Evolutionary conservation across 2,329 filamentous ascomycete genomes (phyloP), one percentile per base, ranked within the genome.

Genomic region (Aspergillus pseudotamarii): DNA sequence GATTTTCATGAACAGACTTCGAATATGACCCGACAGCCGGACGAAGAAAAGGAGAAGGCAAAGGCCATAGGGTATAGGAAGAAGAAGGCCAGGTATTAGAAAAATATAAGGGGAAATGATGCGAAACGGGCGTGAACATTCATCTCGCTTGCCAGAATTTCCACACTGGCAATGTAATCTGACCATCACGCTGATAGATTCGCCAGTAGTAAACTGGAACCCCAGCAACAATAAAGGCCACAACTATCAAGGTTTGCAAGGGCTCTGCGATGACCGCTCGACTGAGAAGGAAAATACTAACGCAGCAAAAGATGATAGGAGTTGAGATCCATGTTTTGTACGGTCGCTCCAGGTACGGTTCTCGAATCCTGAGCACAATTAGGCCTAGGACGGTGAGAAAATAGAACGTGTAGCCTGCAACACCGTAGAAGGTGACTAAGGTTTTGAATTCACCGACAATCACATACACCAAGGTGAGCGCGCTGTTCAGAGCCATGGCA

Each of bases 261-360:
- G 95, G 95, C 79, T 97, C 90, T 16, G 93, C 91, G 74, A 99
- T 95, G 16, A 98, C 89, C 4, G 94, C 93, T 57, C 95, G 85
- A 73, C 89, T 94, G 48, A 99, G 86, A 68, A 99, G 79, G 75
- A 99, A 99, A 68, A 99, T 78, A 75, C 92, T 96, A 45, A 99
- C 95, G 74, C 95, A 99, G 85, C 95, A 99, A 77, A 99, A 99
- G 61, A 97, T 94, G 68, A 99, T 94, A 12, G 95, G 95, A 2
- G 95, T 99, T 0, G 90, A 91, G 73, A 99, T 97, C 95, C 94
- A 99, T 3, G 94, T 97, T 76, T 89, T 90, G 79, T 99, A 99
- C 0, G 95, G 94, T 30, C 95, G 83, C 76, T 97, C 93, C 53
- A 99, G 85, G 66, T 89, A 84, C 4, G 95, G 95, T 77, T 99